phyloP scores from a whole-genome alignment of 1,284 basidiomycete species.

The Melampsora larici-populina region DNA sequence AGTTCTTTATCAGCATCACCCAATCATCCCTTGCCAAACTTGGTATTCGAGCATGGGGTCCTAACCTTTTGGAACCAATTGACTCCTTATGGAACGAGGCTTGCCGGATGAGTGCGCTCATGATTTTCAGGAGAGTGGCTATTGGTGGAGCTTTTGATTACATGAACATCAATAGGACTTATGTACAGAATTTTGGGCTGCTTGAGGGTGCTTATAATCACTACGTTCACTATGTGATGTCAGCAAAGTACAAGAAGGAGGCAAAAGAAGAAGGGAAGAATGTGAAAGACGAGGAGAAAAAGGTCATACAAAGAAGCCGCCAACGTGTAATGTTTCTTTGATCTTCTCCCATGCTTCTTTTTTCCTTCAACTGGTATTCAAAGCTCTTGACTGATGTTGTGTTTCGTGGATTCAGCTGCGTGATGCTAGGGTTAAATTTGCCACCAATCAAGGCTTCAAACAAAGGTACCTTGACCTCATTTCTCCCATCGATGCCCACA shows the following conservation, averaged over 20 bases:
- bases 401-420: background rate
- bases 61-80: constrained; percentile 1
- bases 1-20: background rate
- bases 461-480: background rate
- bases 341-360: background rate
- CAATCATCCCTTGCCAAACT: background rate
- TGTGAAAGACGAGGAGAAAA: background rate
- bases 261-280: constrained; percentile 2
- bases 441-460: background rate
- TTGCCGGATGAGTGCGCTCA: background rate
- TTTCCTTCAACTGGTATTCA: background rate
- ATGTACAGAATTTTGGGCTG: background rate
- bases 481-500: background rate
- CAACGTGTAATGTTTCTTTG: background rate
- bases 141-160: background rate
- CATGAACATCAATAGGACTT: constrained; percentile 5
- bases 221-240: constrained; percentile 16
- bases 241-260: constrained; percentile 2
- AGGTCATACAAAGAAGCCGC: background rate
- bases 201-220: constrained; percentile 3
- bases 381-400: background rate
- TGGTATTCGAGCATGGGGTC: constrained; percentile 8
- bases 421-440: background rate
- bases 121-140: background rate
- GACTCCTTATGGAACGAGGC: constrained; percentile 15